A percentile compares a stretch with the other conserved stretches of the same genome.
These are phyloP conservation scores for Cerrena zonata DNA, from an alignment of 1,284 basidiomycete genomes.

Conservation along the genomic window DNA sequence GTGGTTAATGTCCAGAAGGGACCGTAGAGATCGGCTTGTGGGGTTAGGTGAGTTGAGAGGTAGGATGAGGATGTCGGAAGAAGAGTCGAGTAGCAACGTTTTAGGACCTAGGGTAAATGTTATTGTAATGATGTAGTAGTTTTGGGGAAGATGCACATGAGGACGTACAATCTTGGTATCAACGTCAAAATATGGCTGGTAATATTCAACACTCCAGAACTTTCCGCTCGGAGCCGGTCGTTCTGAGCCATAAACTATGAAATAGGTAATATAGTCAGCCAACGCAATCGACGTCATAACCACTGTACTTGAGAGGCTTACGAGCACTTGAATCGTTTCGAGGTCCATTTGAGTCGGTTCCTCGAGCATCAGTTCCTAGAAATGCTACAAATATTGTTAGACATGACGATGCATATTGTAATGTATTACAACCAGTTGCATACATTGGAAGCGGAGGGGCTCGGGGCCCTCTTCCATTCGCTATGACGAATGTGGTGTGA, in stretches of 20 bases:
- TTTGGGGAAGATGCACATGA: not conserved
- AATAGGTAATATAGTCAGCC: not conserved
- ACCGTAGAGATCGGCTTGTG: constrained; percentile 72
- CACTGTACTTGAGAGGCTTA: constrained; percentile 10
- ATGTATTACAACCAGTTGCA: constrained; percentile 2
- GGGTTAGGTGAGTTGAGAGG: constrained; percentile 56
- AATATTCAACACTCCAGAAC: constrained; percentile 76
- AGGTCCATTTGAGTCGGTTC: constrained; percentile 10
- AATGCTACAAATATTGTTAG: constrained; percentile 20
- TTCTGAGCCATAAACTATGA: constrained; percentile 31
- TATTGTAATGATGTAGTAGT: not conserved
- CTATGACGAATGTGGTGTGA: constrained; percentile 12
- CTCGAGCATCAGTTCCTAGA: constrained; percentile 23
- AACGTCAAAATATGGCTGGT: constrained; percentile 76
- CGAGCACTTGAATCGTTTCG: constrained; percentile 20
- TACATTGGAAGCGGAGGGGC: constrained; percentile 30
- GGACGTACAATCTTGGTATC: constrained; percentile 63
- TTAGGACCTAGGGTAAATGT: constrained; percentile 45
- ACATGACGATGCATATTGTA: not conserved
- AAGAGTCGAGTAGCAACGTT: constrained; percentile 68
- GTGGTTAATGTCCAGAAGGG: constrained; percentile 96
- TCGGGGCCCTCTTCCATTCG: constrained; percentile 31
- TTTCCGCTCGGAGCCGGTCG: constrained; percentile 28
- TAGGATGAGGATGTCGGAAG: constrained; percentile 56
- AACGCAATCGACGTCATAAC: too few species aligned